Conservation (phyloP, 352 stramenopile genomes). For the Phytophthora kernoviae region DNA sequence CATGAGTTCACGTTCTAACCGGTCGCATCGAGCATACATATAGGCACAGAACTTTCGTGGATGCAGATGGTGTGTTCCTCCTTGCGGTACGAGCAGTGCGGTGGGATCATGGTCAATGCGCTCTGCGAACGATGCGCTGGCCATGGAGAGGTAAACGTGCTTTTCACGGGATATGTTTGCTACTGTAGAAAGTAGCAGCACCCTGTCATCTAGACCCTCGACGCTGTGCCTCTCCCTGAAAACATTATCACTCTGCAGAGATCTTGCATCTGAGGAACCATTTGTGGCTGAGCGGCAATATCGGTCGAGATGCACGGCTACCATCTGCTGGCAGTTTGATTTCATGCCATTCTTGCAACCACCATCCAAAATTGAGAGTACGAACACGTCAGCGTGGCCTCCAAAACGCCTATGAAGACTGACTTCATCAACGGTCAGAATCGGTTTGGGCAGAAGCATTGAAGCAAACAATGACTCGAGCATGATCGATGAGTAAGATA, state of each 20-base stretch:
- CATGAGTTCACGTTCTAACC: constrained; percentile 43
- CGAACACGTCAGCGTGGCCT: constrained; percentile 32
- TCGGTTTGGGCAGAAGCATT: constrained; percentile 24
- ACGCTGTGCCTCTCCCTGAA: constrained; percentile 31
- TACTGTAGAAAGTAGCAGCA: constrained; percentile 30
- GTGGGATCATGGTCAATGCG: constrained; percentile 25
- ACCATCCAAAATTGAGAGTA: constrained; percentile 43
- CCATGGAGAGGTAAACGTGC: constrained; percentile 32
- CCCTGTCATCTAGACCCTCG: constrained; percentile 21
- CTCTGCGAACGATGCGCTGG: constrained; percentile 43
- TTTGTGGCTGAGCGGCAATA: neutral
- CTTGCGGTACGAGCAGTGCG: constrained; percentile 20
- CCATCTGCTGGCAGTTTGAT: neutral
- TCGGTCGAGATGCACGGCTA: neutral
- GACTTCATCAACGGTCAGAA: constrained; percentile 33
- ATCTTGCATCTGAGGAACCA: neutral
- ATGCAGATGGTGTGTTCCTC: neutral
- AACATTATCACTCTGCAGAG: constrained; percentile 25
- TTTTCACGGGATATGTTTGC: constrained; percentile 11
- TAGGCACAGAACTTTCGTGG: constrained; percentile 45
- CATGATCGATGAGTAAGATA: constrained; percentile 11
- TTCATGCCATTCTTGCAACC: constrained; percentile 2
- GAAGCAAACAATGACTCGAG: constrained; percentile 43
- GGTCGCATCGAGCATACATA: constrained; percentile 43
- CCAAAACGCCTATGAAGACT: constrained; percentile 8